phyloP scores from a whole-genome alignment of 2,329 filamentous ascomycete genomes.

The Aspergillus arachidicola region DNA sequence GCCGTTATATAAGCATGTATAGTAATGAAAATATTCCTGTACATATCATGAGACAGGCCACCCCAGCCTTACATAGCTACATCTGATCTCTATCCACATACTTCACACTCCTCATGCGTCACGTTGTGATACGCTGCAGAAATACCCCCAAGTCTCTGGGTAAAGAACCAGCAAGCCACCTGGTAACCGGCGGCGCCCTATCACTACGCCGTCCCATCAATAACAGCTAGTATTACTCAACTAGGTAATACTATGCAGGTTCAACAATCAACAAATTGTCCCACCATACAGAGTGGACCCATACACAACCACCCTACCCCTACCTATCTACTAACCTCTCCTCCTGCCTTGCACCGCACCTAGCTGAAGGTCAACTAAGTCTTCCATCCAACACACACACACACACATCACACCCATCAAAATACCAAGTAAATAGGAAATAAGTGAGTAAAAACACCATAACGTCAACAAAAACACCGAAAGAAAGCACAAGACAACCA shows the following conservation, averaged over 20 bases:
- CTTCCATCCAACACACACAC: not conserved
- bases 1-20: not conserved
- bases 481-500: not conserved
- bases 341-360: no score
- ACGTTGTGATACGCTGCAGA: not conserved
- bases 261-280: not conserved
- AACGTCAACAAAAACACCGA: no score
- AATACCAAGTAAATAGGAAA: not conserved
- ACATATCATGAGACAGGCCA: constrained; percentile 5
- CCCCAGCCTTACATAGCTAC: not conserved
- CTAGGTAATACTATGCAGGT: not conserved
- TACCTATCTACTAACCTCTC: no score
- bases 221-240: not conserved
- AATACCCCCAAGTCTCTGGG: not conserved
- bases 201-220: not conserved
- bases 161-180: not conserved
- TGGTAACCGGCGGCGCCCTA: not conserved
- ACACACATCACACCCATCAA: not conserved
- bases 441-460: no score
- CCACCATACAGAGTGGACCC: not conserved
- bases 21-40: constrained; percentile 4
- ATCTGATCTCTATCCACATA: not conserved
- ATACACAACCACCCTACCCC: no score
- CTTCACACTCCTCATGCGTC: not conserved
- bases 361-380: not conserved